Evolutionary conservation across 805 yeast species (phyloP).

Genomic region (Phaffomyces antillensis): DNA sequence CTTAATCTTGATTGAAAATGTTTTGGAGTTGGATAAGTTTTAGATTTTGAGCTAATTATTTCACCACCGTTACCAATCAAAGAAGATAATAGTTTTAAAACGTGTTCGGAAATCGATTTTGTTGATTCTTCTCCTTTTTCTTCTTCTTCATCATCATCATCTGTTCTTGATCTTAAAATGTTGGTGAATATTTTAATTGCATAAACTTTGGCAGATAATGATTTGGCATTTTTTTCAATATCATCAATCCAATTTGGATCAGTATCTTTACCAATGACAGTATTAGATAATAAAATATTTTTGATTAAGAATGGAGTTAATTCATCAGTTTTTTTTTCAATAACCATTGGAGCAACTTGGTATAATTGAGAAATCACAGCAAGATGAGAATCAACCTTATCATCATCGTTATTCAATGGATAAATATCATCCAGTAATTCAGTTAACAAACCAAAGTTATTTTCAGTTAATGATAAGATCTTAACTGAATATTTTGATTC

Average conservation of each 20-base stretch:
- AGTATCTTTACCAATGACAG: slow-evolving; percentile 26
- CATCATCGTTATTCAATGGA: slow-evolving; percentile 39
- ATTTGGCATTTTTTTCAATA: slow-evolving; percentile 28
- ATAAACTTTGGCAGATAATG: slow-evolving; percentile 41
- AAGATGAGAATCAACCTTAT: slow-evolving; percentile 46
- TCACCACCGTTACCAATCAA: slow-evolving; percentile 76
- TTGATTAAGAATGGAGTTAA: slow-evolving; percentile 55
- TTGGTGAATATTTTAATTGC: slow-evolving; percentile 54
- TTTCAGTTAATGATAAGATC: slow-evolving; percentile 42
- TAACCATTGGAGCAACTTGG: slow-evolving; percentile 36
- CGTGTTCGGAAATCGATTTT: slow-evolving; percentile 47
- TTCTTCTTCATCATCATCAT: slow-evolving; percentile 22
- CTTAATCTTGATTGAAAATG: slow-evolving; percentile 55
- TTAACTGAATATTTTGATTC: slow-evolving; percentile 64
- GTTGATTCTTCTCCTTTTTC: slow-evolving; percentile 31
- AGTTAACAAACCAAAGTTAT: slow-evolving; percentile 33
- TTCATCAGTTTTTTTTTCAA: slow-evolving; percentile 49
- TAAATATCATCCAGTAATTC: slow-evolving; percentile 36
- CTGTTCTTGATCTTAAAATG: slow-evolving; percentile 36
- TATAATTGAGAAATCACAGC: slow-evolving; percentile 56
- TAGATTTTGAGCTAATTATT: slow-evolving; percentile 39
- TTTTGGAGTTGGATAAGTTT: slow-evolving; percentile 54
- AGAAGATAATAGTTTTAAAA: slow-evolving; percentile 58
- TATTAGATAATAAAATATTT: slow-evolving; percentile 51
- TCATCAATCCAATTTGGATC: slow-evolving; percentile 43